Percentiles rank a stretch among this genome's conserved stretches.
These are phyloP conservation scores for Gracilaria caudata DNA, from an alignment of 23 red algal genomes.

Conservation along the genomic window DNA sequence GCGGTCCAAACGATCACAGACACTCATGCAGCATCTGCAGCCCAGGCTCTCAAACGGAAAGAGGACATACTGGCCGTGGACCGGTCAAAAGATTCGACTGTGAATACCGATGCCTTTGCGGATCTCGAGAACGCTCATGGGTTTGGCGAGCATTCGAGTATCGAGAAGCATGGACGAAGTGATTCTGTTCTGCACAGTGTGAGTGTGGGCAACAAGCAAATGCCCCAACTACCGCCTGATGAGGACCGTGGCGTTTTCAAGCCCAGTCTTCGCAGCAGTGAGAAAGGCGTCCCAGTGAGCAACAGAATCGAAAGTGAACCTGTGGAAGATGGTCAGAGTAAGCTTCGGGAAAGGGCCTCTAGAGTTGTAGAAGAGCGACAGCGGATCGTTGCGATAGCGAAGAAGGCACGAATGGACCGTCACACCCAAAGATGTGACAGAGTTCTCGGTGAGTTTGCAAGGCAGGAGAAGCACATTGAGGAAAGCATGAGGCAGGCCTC, in stretches of 20 bases:
- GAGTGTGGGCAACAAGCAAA: background rate
- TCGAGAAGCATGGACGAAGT: background rate
- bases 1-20: background rate
- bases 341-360: constrained; percentile 4
- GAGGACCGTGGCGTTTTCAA: background rate
- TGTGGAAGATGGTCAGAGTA: background rate
- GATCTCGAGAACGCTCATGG: background rate
- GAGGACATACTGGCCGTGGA: background rate
- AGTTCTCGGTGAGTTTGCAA: background rate
- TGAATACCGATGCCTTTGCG: background rate
- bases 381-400: constrained; percentile 6
- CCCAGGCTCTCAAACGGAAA: background rate
- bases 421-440: background rate
- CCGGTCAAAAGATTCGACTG: background rate
- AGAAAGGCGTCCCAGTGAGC: background rate
- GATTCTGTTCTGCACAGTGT: background rate
- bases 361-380: constrained; percentile 27
- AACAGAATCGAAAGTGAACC: background rate
- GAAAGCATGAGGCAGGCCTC: background rate
- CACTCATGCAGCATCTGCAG: background rate
- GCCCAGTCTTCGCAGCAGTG: background rate
- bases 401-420: background rate
- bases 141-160: background rate
- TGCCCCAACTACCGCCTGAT: background rate
- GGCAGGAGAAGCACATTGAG: background rate